Percentiles rank a stretch among this genome's conserved stretches.
Evolutionary conservation across 495 filamentous ascomycete genomes (phyloP).

Genomic region (Penicillium crystallinum): DNA sequence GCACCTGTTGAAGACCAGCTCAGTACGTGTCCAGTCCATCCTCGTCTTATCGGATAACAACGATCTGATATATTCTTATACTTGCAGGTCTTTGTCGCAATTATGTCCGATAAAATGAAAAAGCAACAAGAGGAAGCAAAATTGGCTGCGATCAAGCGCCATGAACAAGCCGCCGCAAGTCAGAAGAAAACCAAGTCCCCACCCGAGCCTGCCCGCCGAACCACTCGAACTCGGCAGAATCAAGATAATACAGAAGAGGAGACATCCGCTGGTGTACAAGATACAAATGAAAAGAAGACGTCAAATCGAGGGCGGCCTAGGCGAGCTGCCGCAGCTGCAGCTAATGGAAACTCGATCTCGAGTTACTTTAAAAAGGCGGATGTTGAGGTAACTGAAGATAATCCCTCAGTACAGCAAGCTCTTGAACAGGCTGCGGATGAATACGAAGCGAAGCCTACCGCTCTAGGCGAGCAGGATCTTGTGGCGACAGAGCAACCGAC

Average conservation of each 20-base stretch:
- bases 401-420: conserved; percentile 48
- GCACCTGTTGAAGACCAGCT: conserved; percentile 46
- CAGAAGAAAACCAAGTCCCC: conserved; percentile 16
- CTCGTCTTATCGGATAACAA: not conserved
- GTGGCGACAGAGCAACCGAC: conserved; percentile 79
- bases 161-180: conserved; percentile 22
- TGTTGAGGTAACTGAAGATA: conserved; percentile 46
- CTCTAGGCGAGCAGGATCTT: conserved; percentile 70
- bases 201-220: conserved; percentile 17
- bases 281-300: conserved; percentile 10
- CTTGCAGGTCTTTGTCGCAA: conserved; percentile 41
- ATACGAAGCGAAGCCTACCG: conserved; percentile 52
- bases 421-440: conserved; percentile 52
- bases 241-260: conserved; percentile 27
- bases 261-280: conserved; percentile 12
- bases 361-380: conserved; percentile 56
- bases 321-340: conserved; percentile 22
- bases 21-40: conserved; percentile 32
- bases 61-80: not conserved
- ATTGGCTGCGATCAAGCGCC: conserved; percentile 40
- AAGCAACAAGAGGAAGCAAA: conserved; percentile 55
- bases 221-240: conserved; percentile 28
- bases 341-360: conserved; percentile 42
- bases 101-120: conserved; percentile 60
- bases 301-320: conserved; percentile 26